Evolutionary conservation across 441 rosid species (phyloP).

Genomic region (Hypseocharis bilobata): DNA sequence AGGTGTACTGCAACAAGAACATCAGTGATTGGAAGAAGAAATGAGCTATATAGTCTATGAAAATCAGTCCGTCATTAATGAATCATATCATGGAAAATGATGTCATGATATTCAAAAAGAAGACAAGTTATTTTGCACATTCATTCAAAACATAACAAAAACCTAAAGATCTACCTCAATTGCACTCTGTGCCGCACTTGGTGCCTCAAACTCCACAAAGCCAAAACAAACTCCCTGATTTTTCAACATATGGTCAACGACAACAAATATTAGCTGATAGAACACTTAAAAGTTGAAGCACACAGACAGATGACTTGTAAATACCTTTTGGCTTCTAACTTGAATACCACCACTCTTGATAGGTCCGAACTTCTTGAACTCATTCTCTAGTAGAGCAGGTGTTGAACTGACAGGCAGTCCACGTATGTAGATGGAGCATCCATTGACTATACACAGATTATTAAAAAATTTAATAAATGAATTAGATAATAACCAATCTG

Average conservation of each 20-base stretch:
- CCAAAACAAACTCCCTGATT: slow-evolving; percentile 69
- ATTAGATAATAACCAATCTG: too few relatives aligned
- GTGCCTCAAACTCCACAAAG: slow-evolving; percentile 73
- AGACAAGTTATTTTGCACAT: not conserved
- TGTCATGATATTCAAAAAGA: not conserved
- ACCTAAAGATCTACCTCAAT: slow-evolving; percentile 48
- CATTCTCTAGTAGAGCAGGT: slow-evolving; percentile 49
- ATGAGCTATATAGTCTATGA: too few relatives aligned
- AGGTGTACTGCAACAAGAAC: too few relatives aligned
- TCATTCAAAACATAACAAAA: not conserved
- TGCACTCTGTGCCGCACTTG: slow-evolving; percentile 66
- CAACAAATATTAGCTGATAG: slow-evolving; percentile 10
- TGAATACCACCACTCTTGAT: slow-evolving; percentile 67
- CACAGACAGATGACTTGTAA: slow-evolving; percentile 1
- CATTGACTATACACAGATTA: slow-evolving; percentile 40
- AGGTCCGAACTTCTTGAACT: slow-evolving; percentile 70
- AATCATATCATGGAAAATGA: too few relatives aligned
- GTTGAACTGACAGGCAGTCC: slow-evolving; percentile 61
- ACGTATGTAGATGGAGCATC: slow-evolving; percentile 66
- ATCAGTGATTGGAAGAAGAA: too few relatives aligned
- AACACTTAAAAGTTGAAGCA: slow-evolving; percentile 3
- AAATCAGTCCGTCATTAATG: not conserved
- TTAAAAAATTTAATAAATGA: too few relatives aligned
- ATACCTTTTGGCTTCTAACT: slow-evolving; percentile 57
- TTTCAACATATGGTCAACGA: slow-evolving; percentile 14